Base-by-base conservation (phyloP, 306 rosid species). In the Vigna hirtella region DNA sequence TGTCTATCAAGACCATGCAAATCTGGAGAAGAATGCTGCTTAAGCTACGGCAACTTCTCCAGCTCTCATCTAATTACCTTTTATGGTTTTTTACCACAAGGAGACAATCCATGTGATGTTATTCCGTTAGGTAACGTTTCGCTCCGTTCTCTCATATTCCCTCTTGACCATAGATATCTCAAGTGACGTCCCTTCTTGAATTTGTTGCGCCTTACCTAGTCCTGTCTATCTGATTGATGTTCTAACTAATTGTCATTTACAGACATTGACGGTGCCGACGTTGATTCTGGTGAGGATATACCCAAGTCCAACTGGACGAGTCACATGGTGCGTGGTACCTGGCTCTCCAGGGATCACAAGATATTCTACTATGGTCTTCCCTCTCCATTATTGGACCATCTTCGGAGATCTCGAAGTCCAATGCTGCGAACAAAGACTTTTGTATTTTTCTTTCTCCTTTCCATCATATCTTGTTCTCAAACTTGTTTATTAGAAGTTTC, bases 261-360 rank as follows among this genome's bases (percentile, higher is more conserved):
- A 88, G 98, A 92, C 65, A 67, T 88, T 59, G 91, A 68, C 62
- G 77, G 66, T 70, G 53, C 73, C 13, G 78, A 81, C 34, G 83
- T 66, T 65, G 88, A 84, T 71, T 77, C 49, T 62, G 77, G 16
- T 48, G 87, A 85, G 81, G 83, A 67, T 81, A 56, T 50, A 72
- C 53, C 78, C 52, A 42, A 49, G 58, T 80, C 88, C 47, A 72
- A 65, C 77, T 72, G 80, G 86, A 73, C 76, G 10, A 74, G 56
- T 80, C 98, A 92, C 88, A 91, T 95, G 98, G 89, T 89, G 79
- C 86, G 91, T 81, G 93, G 91, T 82, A 92, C 98, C 42, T 92
- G 92, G 93, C 86, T 88, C 79, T 90, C 96, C 51, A 77, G 84
- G 16, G 85, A 92, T 79, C 83, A 77, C 71, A 16, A 52, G 58